Evolutionary conservation across 2,329 filamentous ascomycete genomes (phyloP).

Genomic region (Rugonectria rugulosa): DNA sequence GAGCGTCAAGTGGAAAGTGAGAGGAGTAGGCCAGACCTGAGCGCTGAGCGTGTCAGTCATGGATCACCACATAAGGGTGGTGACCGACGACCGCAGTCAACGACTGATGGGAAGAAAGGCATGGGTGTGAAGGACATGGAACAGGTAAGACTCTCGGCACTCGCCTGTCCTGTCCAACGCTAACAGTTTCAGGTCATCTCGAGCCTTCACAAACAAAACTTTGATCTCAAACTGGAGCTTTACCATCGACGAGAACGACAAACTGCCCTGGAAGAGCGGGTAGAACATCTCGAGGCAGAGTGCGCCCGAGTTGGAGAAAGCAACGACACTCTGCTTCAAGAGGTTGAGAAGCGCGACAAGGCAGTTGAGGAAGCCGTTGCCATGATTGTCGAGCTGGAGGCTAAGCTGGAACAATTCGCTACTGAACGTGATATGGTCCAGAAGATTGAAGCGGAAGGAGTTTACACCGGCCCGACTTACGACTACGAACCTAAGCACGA

Average conservation of each 20-base stretch:
- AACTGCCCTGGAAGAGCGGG: conserved; percentile 62
- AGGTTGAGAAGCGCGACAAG: conserved; percentile 73
- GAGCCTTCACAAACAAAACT: conserved; percentile 77
- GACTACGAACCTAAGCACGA: conserved; percentile 39
- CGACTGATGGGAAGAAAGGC: conserved; percentile 56
- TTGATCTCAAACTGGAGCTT: conserved; percentile 77
- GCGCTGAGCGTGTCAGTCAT: conserved; percentile 44
- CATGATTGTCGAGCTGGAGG: conserved; percentile 73
- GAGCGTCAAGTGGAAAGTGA: conserved; percentile 60
- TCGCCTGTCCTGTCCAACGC: neutral
- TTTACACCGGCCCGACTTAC: conserved; percentile 43
- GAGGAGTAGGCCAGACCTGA: conserved; percentile 50
- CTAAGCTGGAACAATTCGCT: conserved; percentile 61
- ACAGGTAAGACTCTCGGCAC: conserved; percentile 55
- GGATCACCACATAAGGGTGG: conserved; percentile 50
- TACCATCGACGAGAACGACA: conserved; percentile 74
- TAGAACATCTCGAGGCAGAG: conserved; percentile 63
- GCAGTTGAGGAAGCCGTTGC: conserved; percentile 74
- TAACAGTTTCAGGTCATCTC: conserved; percentile 64
- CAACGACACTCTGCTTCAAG: conserved; percentile 64
- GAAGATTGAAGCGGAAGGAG: conserved; percentile 54
- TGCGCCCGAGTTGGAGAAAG: conserved; percentile 63
- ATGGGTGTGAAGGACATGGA: conserved; percentile 75
- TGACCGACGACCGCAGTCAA: conserved; percentile 54
- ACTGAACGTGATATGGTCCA: conserved; percentile 62